These are phyloP conservation scores for Bryum argenteum DNA, from an alignment of 225 moss, liverwort and hornwort genomes.

Conservation along the genomic window DNA sequence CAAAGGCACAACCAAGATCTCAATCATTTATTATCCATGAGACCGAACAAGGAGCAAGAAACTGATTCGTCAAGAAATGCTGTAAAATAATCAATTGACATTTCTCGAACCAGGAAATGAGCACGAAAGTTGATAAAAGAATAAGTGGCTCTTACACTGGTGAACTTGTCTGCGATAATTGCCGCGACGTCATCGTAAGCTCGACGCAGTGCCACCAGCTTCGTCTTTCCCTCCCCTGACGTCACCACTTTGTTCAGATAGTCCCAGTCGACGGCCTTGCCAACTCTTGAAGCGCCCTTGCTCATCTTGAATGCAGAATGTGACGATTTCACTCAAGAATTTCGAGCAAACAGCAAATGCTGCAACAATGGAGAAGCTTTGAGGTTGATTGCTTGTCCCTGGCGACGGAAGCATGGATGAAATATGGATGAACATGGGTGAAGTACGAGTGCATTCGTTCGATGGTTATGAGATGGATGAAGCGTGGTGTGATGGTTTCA, in stretches of 20 bases:
- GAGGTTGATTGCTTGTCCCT: too few species aligned
- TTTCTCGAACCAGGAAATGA: background rate
- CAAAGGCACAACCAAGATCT: background rate
- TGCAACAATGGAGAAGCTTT: too few species aligned
- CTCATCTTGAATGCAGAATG: conserved; percentile 38
- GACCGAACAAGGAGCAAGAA: background rate
- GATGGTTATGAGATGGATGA: too few species aligned
- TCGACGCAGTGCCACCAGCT: conserved; percentile 66
- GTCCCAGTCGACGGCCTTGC: conserved; percentile 80
- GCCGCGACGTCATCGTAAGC: conserved; percentile 75
- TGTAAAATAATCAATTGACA: background rate
- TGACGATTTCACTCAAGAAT: background rate
- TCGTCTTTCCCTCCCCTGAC: conserved; percentile 68
- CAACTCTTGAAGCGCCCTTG: conserved; percentile 44
- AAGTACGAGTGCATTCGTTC: too few species aligned
- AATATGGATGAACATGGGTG: too few species aligned
- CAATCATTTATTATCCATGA: background rate
- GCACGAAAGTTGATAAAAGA: rapidly evolving
- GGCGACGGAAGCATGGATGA: too few species aligned
- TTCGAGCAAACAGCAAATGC: too few species aligned
- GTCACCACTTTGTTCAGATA: conserved; percentile 73
- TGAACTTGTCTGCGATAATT: conserved; percentile 76
- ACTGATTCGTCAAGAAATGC: background rate
- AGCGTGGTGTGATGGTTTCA: too few species aligned
- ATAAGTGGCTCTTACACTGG: conserved; percentile 34